phyloP scores from a whole-genome alignment of 768 basidiomycete species.

The Naganishia kalamii region DNA sequence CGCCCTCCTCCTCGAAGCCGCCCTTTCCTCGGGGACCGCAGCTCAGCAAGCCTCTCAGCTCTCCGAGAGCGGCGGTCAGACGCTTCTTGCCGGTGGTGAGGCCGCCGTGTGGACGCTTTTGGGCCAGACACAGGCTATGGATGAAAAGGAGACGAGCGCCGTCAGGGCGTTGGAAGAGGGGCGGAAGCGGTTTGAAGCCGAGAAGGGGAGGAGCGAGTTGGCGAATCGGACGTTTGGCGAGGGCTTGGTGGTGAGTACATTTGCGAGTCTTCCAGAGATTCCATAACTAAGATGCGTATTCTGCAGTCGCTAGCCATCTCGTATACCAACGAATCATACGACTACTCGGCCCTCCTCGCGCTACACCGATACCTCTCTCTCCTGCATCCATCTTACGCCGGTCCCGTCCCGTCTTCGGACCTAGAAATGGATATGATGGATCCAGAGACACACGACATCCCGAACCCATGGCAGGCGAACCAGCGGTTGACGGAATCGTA shows the following conservation, averaged over 20 bases:
- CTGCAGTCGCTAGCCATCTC: slow-evolving; percentile 84
- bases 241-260: slow-evolving; percentile 25
- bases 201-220: slow-evolving; percentile 24
- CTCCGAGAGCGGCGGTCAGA: slow-evolving; percentile 55
- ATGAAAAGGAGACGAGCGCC: slow-evolving; percentile 50
- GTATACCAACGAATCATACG: slow-evolving; percentile 88
- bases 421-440: slow-evolving; percentile 16
- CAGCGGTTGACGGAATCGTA: slow-evolving; percentile 73
- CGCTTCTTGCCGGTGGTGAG: slow-evolving; percentile 56
- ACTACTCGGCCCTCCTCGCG: slow-evolving; percentile 75
- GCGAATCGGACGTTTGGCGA: slow-evolving; percentile 37
- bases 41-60: slow-evolving; percentile 7
- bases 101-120: slow-evolving; percentile 86
- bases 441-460: slow-evolving; percentile 5
- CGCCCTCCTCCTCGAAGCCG: slow-evolving; percentile 79
- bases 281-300: background rate
- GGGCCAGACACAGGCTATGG: slow-evolving; percentile 66
- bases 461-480: slow-evolving; percentile 69
- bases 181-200: slow-evolving; percentile 27
- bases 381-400: slow-evolving; percentile 53
- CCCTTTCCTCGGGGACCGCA: slow-evolving; percentile 51
- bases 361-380: slow-evolving; percentile 78
- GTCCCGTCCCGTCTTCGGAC: slow-evolving; percentile 41
- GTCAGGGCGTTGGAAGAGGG: slow-evolving; percentile 49
- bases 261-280: too few relatives aligned